A percentile compares a stretch with the other conserved stretches of the same genome.
phyloP scores from a whole-genome alignment of 495 filamentous ascomycete species.

The Evernia prunastri region DNA sequence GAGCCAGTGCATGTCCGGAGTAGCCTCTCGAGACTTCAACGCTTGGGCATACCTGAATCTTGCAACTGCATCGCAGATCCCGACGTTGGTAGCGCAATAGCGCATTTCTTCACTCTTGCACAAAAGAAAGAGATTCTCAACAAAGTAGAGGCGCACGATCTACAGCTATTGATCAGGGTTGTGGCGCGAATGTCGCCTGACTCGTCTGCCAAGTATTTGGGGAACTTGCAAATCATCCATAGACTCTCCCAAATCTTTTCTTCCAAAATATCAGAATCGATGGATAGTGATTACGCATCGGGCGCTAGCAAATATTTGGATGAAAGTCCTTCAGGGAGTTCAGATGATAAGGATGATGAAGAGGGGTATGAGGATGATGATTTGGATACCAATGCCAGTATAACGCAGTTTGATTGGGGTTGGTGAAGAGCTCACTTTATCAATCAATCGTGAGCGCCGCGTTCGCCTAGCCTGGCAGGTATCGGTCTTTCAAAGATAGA shows the following conservation, averaged over 20 bases:
- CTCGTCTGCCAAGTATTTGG: not conserved
- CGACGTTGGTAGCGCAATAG: not conserved
- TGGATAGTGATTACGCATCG: not conserved
- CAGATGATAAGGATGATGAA: not conserved
- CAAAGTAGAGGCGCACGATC: not conserved
- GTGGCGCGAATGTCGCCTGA: not conserved
- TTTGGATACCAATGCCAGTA: not conserved
- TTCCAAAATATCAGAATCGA: not conserved
- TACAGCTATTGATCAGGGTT: not conserved
- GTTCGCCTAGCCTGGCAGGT: not conserved
- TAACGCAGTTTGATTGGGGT: not conserved
- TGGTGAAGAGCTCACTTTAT: not conserved
- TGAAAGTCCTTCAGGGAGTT: not conserved
- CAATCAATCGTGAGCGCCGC: not conserved
- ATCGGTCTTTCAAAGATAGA: not conserved
- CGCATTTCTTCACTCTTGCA: not conserved
- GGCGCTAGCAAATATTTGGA: not conserved
- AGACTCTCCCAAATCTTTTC: not conserved
- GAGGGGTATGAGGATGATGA: not conserved
- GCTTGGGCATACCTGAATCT: not conserved
- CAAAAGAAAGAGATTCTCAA: not conserved
- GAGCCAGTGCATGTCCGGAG: too few relatives aligned
- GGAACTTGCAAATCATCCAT: slow-evolving; percentile 9
- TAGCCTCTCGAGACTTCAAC: not conserved
- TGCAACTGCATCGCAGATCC: not conserved